Base-by-base conservation (phyloP, 1,284 basidiomycete species). In the Fomitiporia mediterranea region DNA sequence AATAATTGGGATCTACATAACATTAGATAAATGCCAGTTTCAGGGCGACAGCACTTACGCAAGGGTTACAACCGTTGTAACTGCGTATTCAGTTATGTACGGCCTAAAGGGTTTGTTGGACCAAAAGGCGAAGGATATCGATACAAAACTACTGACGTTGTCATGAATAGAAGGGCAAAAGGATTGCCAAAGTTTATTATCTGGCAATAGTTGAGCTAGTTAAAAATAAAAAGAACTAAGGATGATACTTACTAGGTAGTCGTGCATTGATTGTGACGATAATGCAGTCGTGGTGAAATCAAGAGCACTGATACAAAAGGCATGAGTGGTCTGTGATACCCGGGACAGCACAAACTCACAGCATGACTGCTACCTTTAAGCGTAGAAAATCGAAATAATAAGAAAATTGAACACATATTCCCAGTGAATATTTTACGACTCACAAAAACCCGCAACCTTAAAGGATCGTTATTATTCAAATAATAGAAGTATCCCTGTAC, bases 401-500 rank as follows among this genome's bases (percentile, higher is more conserved):
- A 21, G 17, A 5, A 11, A 19, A 6, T 27, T 3, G 21, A 17
- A 1, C 23, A 25, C 47, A n/a, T 15, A 32, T 2, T 37, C 17
- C 11, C 15, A n/a, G 19, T 23, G 19, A 25, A 53, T 19, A 9
- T 7, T 13, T 3, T 25, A 30, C 5, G 25, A 58, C 57, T 38
- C 40, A 58, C 57, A 34, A 58, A 58, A n/a, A 51, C 21, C 25
- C 30, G 39, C n/a, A 58, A 38, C 2, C 19, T 27, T n/a, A 2
- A n/a, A 8, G 11, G n/a, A 43, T 58, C 57, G 25, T 53, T 47
- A 38, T 55, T 58, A 27, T 55, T 35, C 44, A 42, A 44, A 28
- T 28, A 58, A 19, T 55, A 58, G 23, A 54, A 52, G 30, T 58
- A 58, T 7, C 52, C 57, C 44, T 58, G 57, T 8, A 58, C 57